A percentile compares a stretch with the other conserved stretches of the same genome.
These are phyloP conservation scores for Aureobasidium sp. DNA, from an alignment of 2,329 filamentous ascomycete genomes.

Conservation along the genomic window DNA sequence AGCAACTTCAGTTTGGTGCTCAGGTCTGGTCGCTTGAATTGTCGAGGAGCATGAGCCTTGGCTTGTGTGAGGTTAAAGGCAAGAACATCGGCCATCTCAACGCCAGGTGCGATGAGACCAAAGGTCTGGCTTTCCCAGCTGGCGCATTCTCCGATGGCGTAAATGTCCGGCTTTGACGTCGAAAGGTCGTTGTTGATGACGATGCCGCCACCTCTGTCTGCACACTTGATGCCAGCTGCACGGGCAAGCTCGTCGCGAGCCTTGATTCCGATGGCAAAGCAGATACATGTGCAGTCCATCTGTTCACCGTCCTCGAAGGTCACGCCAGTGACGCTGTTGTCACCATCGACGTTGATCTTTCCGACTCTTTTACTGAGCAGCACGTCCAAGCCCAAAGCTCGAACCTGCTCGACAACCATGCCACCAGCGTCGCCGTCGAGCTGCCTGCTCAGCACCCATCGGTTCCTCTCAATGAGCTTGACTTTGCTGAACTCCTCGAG, in stretches of 20 bases:
- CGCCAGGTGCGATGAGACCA: conserved; percentile 78
- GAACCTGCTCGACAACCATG: conserved; percentile 77
- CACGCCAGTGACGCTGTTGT: conserved; percentile 65
- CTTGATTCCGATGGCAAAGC: conserved; percentile 84
- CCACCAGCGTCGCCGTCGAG: conserved; percentile 72
- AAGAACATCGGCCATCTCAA: conserved; percentile 89
- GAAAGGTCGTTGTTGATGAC: conserved; percentile 59
- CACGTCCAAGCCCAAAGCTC: conserved; percentile 70
- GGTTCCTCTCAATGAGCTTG: conserved; percentile 72
- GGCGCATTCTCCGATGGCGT: conserved; percentile 85
- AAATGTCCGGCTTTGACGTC: conserved; percentile 67
- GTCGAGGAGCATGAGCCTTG: conserved; percentile 59
- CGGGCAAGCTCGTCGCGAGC: conserved; percentile 71
- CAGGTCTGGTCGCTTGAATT: conserved; percentile 75
- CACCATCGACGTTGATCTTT: conserved; percentile 59
- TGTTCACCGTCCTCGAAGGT: conserved; percentile 73
- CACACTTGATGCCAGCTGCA: conserved; percentile 63
- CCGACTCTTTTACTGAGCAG: conserved; percentile 69
- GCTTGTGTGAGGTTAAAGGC: conserved; percentile 87
- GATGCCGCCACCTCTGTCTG: conserved; percentile 67
- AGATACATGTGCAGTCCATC: conserved; percentile 72
- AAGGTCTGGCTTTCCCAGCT: conserved; percentile 84
- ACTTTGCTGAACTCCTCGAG: conserved; percentile 67
- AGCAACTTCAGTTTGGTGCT: conserved; percentile 89
- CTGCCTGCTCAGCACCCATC: conserved; percentile 77